Evolutionary conservation across 352 stramenopile species (phyloP).

Genomic region (Pythium vanterpoolii): DNA sequence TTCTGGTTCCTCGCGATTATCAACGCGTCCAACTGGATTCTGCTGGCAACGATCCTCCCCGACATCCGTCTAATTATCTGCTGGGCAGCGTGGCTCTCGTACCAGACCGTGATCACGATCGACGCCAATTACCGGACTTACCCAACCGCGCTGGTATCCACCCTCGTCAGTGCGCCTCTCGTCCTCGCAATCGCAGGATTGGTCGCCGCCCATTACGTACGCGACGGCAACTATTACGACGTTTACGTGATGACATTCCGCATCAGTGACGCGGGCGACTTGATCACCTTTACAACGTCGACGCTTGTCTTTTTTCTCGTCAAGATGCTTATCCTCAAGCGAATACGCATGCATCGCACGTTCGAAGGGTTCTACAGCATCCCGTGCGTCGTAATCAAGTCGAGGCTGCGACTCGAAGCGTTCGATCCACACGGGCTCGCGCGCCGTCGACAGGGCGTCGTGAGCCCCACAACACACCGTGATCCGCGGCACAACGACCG

Average conservation of each 20-base stretch:
- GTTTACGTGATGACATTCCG: not conserved
- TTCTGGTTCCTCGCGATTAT: slow-evolving; percentile 15
- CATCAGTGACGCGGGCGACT: slow-evolving; percentile 3
- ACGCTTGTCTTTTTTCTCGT: slow-evolving; percentile 12
- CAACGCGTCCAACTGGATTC: slow-evolving; percentile 14
- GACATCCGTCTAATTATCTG: not conserved
- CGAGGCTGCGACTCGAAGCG: not conserved
- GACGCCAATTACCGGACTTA: slow-evolving; percentile 17
- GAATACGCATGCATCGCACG: not conserved
- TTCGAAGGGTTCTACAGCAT: slow-evolving; percentile 5
- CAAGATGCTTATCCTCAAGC: slow-evolving; percentile 2
- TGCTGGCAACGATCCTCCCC: slow-evolving; percentile 1
- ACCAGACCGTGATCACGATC: slow-evolving; percentile 9
- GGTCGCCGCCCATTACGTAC: not conserved
- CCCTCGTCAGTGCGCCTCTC: slow-evolving; percentile 1
- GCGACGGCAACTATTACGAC: slow-evolving; percentile 7
- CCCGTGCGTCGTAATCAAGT: slow-evolving; percentile 10
- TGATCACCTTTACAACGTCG: slow-evolving; percentile 8
- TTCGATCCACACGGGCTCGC: not conserved
- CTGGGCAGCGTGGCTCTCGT: not conserved
- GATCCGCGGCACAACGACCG: too few relatives aligned
- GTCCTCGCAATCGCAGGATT: not conserved
- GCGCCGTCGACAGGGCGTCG: not conserved
- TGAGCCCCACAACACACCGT: too few relatives aligned
- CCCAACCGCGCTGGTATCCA: slow-evolving; percentile 3